Evolutionary conservation across 2,329 filamentous ascomycete species (phyloP).

Genomic region (Trichoderma simmonsii): DNA sequence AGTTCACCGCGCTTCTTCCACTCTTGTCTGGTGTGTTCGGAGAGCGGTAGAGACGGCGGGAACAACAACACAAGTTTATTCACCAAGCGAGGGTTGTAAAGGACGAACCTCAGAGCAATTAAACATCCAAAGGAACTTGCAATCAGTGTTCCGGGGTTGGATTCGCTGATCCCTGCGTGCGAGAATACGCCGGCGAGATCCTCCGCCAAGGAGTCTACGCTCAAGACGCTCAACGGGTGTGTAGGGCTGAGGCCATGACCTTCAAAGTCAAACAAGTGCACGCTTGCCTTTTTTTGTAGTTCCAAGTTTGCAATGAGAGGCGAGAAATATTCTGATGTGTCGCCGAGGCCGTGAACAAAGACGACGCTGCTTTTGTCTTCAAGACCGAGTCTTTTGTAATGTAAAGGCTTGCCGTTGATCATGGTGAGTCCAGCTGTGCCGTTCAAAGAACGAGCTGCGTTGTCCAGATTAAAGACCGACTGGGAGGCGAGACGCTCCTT

Average conservation of each 20-base stretch:
- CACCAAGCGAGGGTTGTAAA: neutral
- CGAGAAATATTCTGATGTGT: neutral
- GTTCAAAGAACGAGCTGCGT: neutral
- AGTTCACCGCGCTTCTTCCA: neutral
- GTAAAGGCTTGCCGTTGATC: neutral
- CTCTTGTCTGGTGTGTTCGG: neutral
- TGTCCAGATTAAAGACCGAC: neutral
- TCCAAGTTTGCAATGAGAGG: neutral
- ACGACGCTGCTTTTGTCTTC: neutral
- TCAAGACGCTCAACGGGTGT: conserved; percentile 7
- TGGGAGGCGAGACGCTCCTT: conserved; percentile 2
- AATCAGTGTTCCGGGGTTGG: neutral
- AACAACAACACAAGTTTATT: neutral
- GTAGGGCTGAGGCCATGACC: conserved; percentile 11
- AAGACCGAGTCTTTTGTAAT: neutral
- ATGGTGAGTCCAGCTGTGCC: neutral
- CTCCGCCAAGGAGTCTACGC: neutral
- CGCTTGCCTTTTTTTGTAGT: neutral
- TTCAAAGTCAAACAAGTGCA: conserved; percentile 12
- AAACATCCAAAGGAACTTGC: neutral
- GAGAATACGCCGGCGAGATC: neutral
- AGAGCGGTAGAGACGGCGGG: neutral
- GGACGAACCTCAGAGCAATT: neutral
- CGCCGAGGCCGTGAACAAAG: neutral
- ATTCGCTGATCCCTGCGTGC: neutral